Base-by-base conservation (phyloP, 306 rosid genomes). In the Pyrus pyrifolia region DNA sequence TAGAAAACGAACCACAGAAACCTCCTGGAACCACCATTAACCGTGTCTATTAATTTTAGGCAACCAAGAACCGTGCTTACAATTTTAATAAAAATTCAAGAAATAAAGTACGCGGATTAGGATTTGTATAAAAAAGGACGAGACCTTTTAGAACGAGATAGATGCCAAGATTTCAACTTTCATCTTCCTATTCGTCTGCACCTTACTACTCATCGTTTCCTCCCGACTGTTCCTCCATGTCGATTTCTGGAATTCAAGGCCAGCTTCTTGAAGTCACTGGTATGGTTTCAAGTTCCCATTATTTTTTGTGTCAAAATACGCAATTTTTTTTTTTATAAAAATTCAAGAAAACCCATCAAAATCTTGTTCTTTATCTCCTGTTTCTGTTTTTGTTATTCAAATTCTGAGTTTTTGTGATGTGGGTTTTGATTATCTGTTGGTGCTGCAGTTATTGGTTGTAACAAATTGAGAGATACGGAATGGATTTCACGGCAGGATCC, bases 401-500 rank as follows among this genome's bases (percentile, higher is more conserved):
- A 31, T 44, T 61, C 15, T 4, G 30, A n/a, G 21, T 40, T 38
- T 22, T 61, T 60, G 14, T 27, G 70, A 55, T 21, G 46, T 68
- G 70, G 58, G 78, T 42, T 58, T 19, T 63, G 33, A 13, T 67
- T 72, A 49, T 55, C 62, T 25, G 13, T 58, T 63, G 53, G 35
- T 70, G 83, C 66, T 60, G 76, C 81, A 89, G 97, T 93, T 21
- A 89, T 88, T 51, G 88, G 85, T 44, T 93, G 98, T 74, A 70
- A 87, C 71, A 91, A 88, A 58, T 86, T 93, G 97, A 93, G 83
- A 80, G 96, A 91, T 64, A 91, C 92, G 0, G 96, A 91, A 82
- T 91, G 98, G 98, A 81, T 91, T 81, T 88, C 98, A 23, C 77
- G 96, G 82, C 97, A 93, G 77, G 97, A 93, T 78, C 96, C 97